phyloP scores from a whole-genome alignment of 768 basidiomycete species.

The Phylloporus arenicola region DNA sequence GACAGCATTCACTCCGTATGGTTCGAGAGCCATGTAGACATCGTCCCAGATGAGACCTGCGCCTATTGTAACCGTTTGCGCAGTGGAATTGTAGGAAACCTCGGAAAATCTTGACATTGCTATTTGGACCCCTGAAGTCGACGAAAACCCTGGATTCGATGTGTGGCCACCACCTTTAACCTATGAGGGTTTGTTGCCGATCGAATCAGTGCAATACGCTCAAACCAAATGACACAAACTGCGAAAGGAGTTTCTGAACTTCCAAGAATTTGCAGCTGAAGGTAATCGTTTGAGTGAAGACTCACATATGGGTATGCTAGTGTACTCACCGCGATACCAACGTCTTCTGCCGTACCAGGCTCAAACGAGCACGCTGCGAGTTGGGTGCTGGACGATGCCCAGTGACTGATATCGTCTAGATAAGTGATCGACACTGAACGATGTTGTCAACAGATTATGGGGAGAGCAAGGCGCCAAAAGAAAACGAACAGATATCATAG shows the following conservation, averaged over 20 bases:
- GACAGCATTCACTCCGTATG: conserved; percentile 47
- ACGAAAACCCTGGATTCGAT: conserved; percentile 50
- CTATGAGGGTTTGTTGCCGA: conserved; percentile 22
- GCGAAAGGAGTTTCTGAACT: conserved; percentile 33
- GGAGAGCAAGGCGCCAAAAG: not conserved
- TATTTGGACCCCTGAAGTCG: conserved; percentile 52
- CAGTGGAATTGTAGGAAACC: conserved; percentile 31
- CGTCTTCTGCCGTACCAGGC: conserved; percentile 48
- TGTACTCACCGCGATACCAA: conserved; percentile 40
- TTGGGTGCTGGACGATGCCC: conserved; percentile 47
- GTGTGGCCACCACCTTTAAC: conserved; percentile 61
- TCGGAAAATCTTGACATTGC: conserved; percentile 47
- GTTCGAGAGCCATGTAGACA: conserved; percentile 48
- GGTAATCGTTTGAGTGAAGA: not conserved
- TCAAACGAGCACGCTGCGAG: conserved; percentile 50
- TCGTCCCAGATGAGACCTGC: conserved; percentile 57
- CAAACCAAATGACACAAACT: conserved; percentile 1
- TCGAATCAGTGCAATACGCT: too few relatives aligned
- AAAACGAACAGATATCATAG: conserved; percentile 36
- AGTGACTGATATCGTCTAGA: conserved; percentile 41
- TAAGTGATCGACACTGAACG: conserved; percentile 28
- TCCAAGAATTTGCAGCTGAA: conserved; percentile 32
- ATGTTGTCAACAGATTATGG: not conserved
- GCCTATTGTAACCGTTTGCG: conserved; percentile 37
- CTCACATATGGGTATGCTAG: too few relatives aligned